Conservation (phyloP, 495 filamentous ascomycete species). For the Penicillium mononematosum region DNA sequence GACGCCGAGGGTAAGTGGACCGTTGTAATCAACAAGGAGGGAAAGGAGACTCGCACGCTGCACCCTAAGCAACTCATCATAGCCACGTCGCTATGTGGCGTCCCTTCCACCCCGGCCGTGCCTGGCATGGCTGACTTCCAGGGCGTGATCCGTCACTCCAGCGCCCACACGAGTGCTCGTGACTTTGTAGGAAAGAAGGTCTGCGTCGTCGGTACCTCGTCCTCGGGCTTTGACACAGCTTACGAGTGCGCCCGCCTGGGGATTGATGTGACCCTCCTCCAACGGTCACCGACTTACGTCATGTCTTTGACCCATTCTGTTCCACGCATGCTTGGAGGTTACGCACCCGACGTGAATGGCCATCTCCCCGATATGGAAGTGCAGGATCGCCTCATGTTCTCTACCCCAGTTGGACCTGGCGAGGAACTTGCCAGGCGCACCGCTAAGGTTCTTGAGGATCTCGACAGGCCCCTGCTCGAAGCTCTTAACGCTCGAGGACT, state of each 20-base stretch:
- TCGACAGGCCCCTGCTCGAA: conserved; percentile 20
- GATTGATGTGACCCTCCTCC: conserved; percentile 67
- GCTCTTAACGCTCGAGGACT: conserved; percentile 21
- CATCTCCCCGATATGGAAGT: conserved; percentile 11
- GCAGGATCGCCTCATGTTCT: conserved; percentile 19
- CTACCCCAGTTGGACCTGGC: conserved; percentile 18
- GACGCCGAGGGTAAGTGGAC: conserved; percentile 53
- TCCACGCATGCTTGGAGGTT: conserved; percentile 22
- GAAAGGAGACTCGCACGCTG: conserved; percentile 38
- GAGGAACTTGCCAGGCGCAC: conserved; percentile 18
- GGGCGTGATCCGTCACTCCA: conserved; percentile 37
- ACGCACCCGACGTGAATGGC: conserved; percentile 18
- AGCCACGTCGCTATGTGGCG: conserved; percentile 38
- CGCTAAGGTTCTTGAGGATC: conserved; percentile 16
- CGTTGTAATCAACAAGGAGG: conserved; percentile 48
- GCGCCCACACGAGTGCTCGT: conserved; percentile 33
- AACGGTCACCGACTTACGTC: conserved; percentile 66
- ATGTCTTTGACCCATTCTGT: conserved; percentile 37
- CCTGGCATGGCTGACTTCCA: conserved; percentile 33
- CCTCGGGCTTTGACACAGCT: conserved; percentile 70
- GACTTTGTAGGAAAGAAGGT: conserved; percentile 63
- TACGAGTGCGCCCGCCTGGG: conserved; percentile 57
- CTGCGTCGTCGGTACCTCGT: conserved; percentile 68
- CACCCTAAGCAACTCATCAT: conserved; percentile 39
- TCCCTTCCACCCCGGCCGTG: conserved; percentile 31